Evolutionary conservation across 257 asterid genomes (phyloP), one percentile per base, ranked within the genome.

Genomic region (Striga asiatica): DNA sequence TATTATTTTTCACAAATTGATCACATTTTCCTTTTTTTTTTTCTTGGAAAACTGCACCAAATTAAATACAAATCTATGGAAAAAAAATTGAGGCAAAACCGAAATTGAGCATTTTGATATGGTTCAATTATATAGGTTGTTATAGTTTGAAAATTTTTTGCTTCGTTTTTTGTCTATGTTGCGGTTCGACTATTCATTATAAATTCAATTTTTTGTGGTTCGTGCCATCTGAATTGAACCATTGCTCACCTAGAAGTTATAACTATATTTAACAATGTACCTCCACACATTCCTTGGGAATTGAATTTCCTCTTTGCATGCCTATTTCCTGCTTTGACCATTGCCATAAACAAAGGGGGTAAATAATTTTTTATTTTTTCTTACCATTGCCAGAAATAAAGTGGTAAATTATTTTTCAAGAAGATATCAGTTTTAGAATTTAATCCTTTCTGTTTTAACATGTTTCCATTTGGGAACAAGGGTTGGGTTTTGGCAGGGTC

Each of bases 401-500:
- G n/a, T n/a, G n/a, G n/a, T n/a, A n/a, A n/a, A 43, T 14, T 16
- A 0, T 41, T 13, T 41, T 43, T 14, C 0, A 16, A 43, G 16
- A 8, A 8, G 29, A 41, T 9, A 43, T 47, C 25, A 5, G 14
- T 38, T 31, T 38, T 13, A 13, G 42, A 42, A 58, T 25, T 9
- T 16, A 55, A 50, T 51, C 7, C 16, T 46, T 39, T 23, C 53
- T 39, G 66, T 31, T 47, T 64, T 66, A 23, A 50, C 16, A 11
- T 6, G 57, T 73, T 75, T 64, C 75, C 37, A 60, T 68, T 68
- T 73, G 66, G 66, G 66, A 55, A 60, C 41, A 73, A 74, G 80
- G 68, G 73, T 49, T 77, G 67, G 74, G 47, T 67, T 67, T 34
- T 78, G 73, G 71, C 83, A 76, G 82, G 21, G 67, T 20, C 54